Conservation (phyloP, 331 rosid genomes). For the Cydonia oblonga region DNA sequence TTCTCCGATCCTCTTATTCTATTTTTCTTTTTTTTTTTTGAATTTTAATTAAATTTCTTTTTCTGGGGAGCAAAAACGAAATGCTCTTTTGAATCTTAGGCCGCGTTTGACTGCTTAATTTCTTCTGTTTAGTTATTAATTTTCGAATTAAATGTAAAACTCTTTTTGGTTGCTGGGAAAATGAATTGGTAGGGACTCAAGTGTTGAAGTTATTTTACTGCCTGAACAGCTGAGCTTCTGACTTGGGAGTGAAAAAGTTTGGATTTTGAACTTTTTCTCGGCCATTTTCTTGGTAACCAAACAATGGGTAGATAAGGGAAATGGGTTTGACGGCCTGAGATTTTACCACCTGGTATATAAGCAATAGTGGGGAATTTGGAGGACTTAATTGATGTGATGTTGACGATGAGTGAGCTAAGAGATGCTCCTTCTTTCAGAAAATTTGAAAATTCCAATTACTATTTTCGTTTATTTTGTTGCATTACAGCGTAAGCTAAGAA, state of each 20-base stretch:
- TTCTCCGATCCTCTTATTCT: not conserved
- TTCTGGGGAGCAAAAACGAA: not conserved
- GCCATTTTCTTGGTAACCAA: conserved; percentile 17
- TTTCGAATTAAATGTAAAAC: not conserved
- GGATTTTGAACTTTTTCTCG: conserved; percentile 3
- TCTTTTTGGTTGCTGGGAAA: conserved; percentile 1
- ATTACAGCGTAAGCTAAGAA: not conserved
- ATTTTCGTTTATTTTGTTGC: conserved; percentile 24
- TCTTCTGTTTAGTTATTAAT: not conserved
- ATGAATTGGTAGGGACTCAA: too few species aligned
- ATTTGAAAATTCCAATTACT: conserved; percentile 25
- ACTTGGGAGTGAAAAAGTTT: not conserved
- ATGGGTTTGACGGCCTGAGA: conserved; percentile 11
- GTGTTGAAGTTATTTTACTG: not conserved
- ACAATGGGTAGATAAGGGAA: conserved; percentile 8
- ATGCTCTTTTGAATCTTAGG: conserved; percentile 3
- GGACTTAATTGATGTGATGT: conserved; percentile 19
- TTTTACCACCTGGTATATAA: conserved; percentile 12
- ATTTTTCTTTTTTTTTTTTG: not conserved
- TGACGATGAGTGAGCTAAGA: conserved; percentile 20
- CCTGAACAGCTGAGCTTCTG: not conserved
- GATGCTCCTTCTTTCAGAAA: conserved; percentile 35
- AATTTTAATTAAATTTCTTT: not conserved
- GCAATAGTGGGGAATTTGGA: conserved; percentile 24
- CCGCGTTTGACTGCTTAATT: conserved; percentile 6